A percentile compares a stretch with the other conserved stretches of the same genome.
These are phyloP conservation scores for Wickerhamiella australiensis DNA, from an alignment of 805 yeast species.

Conservation along the genomic window DNA sequence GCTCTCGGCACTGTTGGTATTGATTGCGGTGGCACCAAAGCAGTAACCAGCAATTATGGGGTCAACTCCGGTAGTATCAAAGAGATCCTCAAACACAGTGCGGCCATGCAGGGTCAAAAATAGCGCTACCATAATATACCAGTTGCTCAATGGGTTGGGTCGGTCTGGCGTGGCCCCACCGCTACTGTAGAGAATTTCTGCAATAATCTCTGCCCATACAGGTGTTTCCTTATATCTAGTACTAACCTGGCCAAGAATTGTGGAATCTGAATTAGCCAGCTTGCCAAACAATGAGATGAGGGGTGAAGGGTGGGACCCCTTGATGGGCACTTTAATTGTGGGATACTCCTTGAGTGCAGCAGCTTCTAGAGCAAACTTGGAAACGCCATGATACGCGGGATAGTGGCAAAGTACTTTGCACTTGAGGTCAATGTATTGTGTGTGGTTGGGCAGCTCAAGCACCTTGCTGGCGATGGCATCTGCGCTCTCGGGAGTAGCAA, in stretches of 20 bases:
- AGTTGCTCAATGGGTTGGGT: constrained; percentile 1
- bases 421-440: constrained; percentile 9
- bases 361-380: constrained; percentile 31
- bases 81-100: background rate
- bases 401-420: background rate
- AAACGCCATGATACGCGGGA: constrained; percentile 1
- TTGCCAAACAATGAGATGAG: constrained; percentile 7
- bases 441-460: constrained; percentile 7
- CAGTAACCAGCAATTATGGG: constrained; percentile 4
- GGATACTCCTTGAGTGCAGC: constrained; percentile 37
- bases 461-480: background rate
- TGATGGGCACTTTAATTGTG: background rate
- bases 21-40: constrained; percentile 2
- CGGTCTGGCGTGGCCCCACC: constrained; percentile 1
- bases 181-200: constrained; percentile 1
- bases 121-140: constrained; percentile 7
- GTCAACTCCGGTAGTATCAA: constrained; percentile 1
- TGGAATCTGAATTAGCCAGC: background rate
- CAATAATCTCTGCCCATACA: constrained; percentile 12
- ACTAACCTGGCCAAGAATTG: background rate
- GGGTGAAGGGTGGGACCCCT: background rate
- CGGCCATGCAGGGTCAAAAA: constrained; percentile 9
- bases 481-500: background rate
- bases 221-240: constrained; percentile 1
- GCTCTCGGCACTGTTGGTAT: background rate